These are phyloP conservation scores for Chaetoscypha palmicola DNA, from an alignment of 2,329 filamentous ascomycete species.

Conservation along the genomic window DNA sequence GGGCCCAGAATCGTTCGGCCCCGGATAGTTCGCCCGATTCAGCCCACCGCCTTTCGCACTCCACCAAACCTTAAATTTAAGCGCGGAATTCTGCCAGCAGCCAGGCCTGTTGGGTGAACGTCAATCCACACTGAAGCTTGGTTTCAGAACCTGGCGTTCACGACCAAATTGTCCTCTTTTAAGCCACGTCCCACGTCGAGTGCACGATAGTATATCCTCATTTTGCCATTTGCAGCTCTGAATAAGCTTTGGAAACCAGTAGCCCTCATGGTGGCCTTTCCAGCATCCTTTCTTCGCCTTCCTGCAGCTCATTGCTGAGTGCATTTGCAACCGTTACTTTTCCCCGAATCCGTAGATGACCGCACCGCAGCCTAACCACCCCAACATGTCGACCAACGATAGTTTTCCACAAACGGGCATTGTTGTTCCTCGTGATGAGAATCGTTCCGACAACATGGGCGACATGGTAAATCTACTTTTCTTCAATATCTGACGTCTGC, in stretches of 20 bases:
- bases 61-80: constrained; percentile 14
- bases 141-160: constrained; percentile 19
- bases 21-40: too few species aligned
- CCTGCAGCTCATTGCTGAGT: constrained; percentile 15
- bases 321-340: constrained; percentile 19
- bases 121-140: constrained; percentile 7
- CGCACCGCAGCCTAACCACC: constrained; percentile 9
- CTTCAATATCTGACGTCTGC: constrained; percentile 11
- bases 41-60: constrained; percentile 6
- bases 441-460: constrained; percentile 40
- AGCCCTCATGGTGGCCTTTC: constrained; percentile 12
- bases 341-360: constrained; percentile 12
- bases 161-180: constrained; percentile 6
- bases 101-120: constrained; percentile 4
- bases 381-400: constrained; percentile 25
- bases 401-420: constrained; percentile 37
- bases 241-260: neutral
- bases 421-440: constrained; percentile 42
- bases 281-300: constrained; percentile 14
- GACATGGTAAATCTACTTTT: constrained; percentile 45
- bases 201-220: constrained; percentile 12
- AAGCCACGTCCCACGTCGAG: too few species aligned
- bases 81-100: constrained; percentile 6
- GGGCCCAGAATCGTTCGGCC: too few species aligned
- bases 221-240: constrained; percentile 6